Percentiles rank a stretch among this genome's conserved stretches.
phyloP scores from a whole-genome alignment of 768 basidiomycete genomes.

The Candolleomyces aberdarensis region DNA sequence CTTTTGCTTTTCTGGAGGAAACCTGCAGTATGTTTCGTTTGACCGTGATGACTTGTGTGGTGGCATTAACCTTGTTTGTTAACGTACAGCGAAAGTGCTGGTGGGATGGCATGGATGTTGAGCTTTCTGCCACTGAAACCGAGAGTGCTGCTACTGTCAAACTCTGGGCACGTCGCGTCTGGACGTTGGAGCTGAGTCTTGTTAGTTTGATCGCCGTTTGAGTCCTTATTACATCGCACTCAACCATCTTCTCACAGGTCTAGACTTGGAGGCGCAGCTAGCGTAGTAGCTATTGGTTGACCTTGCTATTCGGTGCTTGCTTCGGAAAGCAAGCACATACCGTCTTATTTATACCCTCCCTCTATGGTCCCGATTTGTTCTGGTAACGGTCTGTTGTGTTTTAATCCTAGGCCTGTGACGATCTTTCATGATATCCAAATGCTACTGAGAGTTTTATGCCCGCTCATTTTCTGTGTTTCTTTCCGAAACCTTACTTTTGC shows the following conservation, averaged over 20 bases:
- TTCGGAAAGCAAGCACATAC: not conserved
- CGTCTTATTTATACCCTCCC: not conserved
- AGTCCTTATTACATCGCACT: too few relatives aligned
- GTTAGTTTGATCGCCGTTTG: conserved; percentile 39
- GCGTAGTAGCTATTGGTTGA: not conserved
- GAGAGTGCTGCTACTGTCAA: conserved; percentile 63
- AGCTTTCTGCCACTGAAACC: conserved; percentile 59
- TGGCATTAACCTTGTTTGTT: conserved; percentile 7
- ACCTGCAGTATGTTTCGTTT: conserved; percentile 76
- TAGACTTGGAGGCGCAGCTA: not conserved
- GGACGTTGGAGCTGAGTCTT: conserved; percentile 96
- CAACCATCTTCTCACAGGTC: not conserved
- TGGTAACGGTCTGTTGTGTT: not conserved
- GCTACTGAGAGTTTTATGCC: not conserved
- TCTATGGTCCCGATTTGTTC: not conserved
- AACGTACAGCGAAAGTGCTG: conserved; percentile 86
- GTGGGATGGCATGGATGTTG: conserved; percentile 98
- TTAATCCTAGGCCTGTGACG: conserved; percentile 15
- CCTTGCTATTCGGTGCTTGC: not conserved
- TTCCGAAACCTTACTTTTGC: too few relatives aligned
- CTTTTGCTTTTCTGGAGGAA: conserved; percentile 97
- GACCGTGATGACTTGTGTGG: not conserved
- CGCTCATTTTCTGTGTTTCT: not conserved
- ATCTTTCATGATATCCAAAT: conserved; percentile 19
- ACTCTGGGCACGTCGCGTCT: conserved; percentile 95